These are phyloP conservation scores for Rhazya stricta DNA, from an alignment of 257 asterid species.

Conservation along the genomic window DNA sequence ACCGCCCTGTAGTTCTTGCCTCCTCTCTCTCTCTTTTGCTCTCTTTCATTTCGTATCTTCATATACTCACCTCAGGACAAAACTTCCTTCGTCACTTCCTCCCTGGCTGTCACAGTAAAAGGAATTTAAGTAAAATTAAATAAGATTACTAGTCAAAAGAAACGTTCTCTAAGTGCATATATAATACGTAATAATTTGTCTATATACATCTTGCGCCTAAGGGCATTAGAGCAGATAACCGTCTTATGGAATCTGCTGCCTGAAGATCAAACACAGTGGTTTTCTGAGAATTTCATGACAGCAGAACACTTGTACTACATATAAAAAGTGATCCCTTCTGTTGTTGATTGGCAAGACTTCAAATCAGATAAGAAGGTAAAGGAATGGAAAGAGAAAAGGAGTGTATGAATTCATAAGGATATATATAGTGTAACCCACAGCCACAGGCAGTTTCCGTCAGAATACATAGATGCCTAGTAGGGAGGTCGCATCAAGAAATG, in stretches of 20 bases:
- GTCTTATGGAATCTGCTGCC: constrained; percentile 8
- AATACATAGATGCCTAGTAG: neutral
- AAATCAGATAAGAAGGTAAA: too few species aligned
- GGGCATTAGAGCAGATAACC: neutral
- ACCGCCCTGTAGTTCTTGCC: constrained; percentile 25
- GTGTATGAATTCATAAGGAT: neutral
- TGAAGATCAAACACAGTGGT: constrained; percentile 4
- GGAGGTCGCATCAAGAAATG: constrained; percentile 3
- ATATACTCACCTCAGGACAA: constrained; percentile 39
- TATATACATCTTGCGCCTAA: neutral
- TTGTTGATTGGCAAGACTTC: too few species aligned
- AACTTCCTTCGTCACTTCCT: constrained; percentile 45
- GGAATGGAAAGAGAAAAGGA: neutral
- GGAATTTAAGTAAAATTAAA: constrained; percentile 10
- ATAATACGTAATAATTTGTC: constrained; percentile 8
- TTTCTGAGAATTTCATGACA: neutral
- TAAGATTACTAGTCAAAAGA: constrained; percentile 28
- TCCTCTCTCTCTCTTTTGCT: neutral
- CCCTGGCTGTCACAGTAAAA: constrained; percentile 34
- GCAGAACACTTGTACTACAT: neutral
- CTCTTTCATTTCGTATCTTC: constrained; percentile 42
- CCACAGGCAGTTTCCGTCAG: neutral
- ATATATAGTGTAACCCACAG: neutral
- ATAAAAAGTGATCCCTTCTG: neutral
- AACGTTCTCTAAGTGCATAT: constrained; percentile 9